These are phyloP conservation scores for Tagetes erecta DNA, from an alignment of 129 eudicot genomes.

Conservation along the genomic window DNA sequence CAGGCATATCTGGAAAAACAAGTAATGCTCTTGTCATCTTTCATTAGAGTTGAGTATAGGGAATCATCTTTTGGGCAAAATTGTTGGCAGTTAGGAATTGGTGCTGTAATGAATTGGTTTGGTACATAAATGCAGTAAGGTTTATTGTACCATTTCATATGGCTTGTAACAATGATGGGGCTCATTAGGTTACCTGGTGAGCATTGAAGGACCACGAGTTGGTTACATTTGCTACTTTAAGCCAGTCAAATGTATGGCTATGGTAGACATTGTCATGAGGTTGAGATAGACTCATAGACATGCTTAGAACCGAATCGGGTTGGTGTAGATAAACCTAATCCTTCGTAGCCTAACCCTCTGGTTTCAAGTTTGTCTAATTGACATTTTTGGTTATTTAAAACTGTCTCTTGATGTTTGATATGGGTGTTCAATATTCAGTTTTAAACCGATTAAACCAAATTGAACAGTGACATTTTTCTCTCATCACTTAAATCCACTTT, in stretches of 20 bases:
- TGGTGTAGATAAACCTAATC: not conserved
- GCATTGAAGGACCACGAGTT: conserved; percentile 25
- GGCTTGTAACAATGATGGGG: not conserved
- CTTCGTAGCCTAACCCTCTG: not conserved
- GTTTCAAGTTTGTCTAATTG: not conserved
- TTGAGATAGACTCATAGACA: not conserved
- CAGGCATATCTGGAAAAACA: not conserved
- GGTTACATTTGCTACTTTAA: conserved; percentile 19
- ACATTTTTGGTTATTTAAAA: no score
- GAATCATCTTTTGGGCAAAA: conserved; percentile 1
- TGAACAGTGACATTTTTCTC: no score
- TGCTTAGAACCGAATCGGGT: not conserved
- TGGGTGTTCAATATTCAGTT: no score
- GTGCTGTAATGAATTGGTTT: conserved; percentile 10
- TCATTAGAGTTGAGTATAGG: not conserved
- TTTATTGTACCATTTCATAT: conserved; percentile 20
- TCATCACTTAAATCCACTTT: no score
- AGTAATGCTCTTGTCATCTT: not conserved
- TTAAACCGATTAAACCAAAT: no score
- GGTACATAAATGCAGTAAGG: not conserved
- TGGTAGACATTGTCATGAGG: not conserved
- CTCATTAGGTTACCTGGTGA: not conserved
- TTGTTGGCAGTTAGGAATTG: conserved; percentile 16
- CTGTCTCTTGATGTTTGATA: not conserved
- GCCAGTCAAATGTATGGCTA: not conserved